Evolutionary conservation across 352 stramenopile species (phyloP), one percentile per base, ranked within the genome.

Genomic region (Pythium aphanidermatum): DNA sequence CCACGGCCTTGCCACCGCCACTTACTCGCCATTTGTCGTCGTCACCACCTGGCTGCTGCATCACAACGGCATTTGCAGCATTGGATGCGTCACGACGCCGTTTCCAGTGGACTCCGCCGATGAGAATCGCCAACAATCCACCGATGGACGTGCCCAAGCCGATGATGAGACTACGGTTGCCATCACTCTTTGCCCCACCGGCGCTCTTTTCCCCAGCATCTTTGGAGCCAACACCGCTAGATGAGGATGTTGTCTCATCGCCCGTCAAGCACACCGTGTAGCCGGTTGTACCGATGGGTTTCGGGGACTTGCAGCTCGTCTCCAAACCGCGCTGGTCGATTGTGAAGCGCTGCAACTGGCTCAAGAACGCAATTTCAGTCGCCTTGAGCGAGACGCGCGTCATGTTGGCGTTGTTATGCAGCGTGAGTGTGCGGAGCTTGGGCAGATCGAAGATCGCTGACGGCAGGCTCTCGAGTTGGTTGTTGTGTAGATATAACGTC

Each of bases 221-320:
- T 6, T 38, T 17, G 7, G 14, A 6, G 8, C 32, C 32, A 38
- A 21, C 32, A 17, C 28, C 36, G 16, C 21, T 20, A 47, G 28
- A n/a, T 26, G 10, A 16, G 24, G 27, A 1, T 51, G 25, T 51
- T 30, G 39, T 32, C 17, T 26, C n/a, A 16, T 55, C 46, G n/a
- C 34, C 39, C 1, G 30, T 53, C 8, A 60, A 7, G 36, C 65
- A 75, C 8, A 72, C 47, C 5, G n/a, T 48, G 34, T 69, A 69
- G 3, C 29, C 25, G 5, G 33, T 46, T 19, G 41, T 44, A 7
- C 48, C 46, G 14, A 69, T 54, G 19, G 32, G 14, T 0, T 33
- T 25, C 0, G 51, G 36, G 5, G 24, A 14, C 0, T 48, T 40
- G 14, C 65, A 75, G 7, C 31, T 42, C 0, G 58, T 70, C 19